Evolutionary conservation across 164 flowering plant genomes (phyloP), one percentile per base, ranked within the genome.

Genomic region (Stephania yunnanensis): DNA sequence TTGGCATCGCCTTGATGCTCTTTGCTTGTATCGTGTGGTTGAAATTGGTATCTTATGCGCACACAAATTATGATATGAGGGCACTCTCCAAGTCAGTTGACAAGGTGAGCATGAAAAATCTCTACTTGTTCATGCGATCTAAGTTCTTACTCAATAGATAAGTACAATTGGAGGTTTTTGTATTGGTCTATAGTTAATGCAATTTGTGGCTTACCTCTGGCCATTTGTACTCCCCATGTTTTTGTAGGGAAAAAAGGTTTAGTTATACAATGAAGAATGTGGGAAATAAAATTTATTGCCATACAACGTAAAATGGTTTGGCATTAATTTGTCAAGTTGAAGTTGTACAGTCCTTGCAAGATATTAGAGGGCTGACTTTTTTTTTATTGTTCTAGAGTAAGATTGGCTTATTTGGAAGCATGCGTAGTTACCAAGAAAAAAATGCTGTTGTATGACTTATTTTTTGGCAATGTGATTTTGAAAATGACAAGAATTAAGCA

Each of bases 41-140:
- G 80, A 95, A 95, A 80, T 75, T 93, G 87, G 97, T 93, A 6
- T 95, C 99, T 7, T 95, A 90, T 84, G 97, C 95, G 7, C 99
- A 95, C 79, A 88, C 98, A 55, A 93, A 84, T 81, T 86, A 86
- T 79, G 99, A 95, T 77, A 76, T 93, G 86, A 85, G 99, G 81
- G 79, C 85, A 71, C 85, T 90, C 45, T 73, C 83, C 64, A 88
- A 83, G 75, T 78, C 89, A 45, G 74, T 25, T 72, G 89, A 83
- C 7, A 87, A 92, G 99, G 99, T 92, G 85, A 77, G 44, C 20
- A 42, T 52, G 72, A 4, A 6, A 36, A 36, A 17, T 48, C 69
- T 66, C 29, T 53, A 48, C 31, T 12, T 30, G 50, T 2, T 19
- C 46, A 71, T n/a, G 50, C 17, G 9, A 31, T 63, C 10, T 3